These are phyloP conservation scores for Sphaerulina musiva DNA, from an alignment of 2,329 filamentous ascomycete genomes.

Conservation along the genomic window DNA sequence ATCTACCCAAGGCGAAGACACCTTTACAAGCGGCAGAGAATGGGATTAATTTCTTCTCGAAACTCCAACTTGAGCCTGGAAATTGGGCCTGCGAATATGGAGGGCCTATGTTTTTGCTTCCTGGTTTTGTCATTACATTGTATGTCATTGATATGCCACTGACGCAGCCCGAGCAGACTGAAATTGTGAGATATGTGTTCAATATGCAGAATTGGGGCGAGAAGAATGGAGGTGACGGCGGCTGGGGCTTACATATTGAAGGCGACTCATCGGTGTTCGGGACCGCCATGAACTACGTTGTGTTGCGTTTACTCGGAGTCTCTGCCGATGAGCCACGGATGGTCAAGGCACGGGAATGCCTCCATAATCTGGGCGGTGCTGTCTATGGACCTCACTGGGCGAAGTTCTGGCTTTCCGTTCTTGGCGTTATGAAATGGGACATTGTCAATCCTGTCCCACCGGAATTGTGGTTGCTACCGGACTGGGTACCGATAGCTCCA, in stretches of 20 bases:
- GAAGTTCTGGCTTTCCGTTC: constrained; percentile 88
- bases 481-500: constrained; percentile 33
- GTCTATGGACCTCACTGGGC: constrained; percentile 83
- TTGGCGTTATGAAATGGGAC: constrained; percentile 82
- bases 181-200: constrained; percentile 89
- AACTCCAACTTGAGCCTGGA: constrained; percentile 79
- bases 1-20: constrained; percentile 62
- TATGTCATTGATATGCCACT: constrained; percentile 86
- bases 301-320: constrained; percentile 73
- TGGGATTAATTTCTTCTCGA: constrained; percentile 78
- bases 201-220: constrained; percentile 60
- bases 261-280: constrained; percentile 89
- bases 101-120: constrained; percentile 90
- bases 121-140: constrained; percentile 77
- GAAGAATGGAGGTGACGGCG: constrained; percentile 67
- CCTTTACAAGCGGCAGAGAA: constrained; percentile 75
- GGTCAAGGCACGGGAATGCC: constrained; percentile 71
- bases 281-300: constrained; percentile 79
- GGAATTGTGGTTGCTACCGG: constrained; percentile 65
- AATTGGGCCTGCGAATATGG: constrained; percentile 98
- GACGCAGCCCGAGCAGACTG: constrained; percentile 68
- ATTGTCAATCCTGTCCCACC: constrained; percentile 91
- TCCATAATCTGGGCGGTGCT: constrained; percentile 82
- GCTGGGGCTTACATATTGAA: constrained; percentile 95
- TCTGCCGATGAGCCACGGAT: constrained; percentile 76